Evolutionary conservation across 2,329 filamentous ascomycete species (phyloP).

Genomic region (Colletotrichum brevisporum): DNA sequence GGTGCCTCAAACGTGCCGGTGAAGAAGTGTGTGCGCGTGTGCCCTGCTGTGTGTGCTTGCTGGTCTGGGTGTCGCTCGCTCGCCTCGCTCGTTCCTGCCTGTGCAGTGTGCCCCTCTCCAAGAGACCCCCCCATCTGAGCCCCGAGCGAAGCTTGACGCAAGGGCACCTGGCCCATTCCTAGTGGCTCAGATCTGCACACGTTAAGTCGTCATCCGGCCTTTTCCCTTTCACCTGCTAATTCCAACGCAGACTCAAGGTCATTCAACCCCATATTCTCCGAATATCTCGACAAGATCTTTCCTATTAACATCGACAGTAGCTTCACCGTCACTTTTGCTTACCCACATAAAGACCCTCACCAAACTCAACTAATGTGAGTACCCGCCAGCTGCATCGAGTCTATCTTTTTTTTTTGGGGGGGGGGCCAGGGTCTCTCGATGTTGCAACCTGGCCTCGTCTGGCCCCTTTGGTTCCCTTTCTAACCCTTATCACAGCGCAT

Average conservation of each 20-base stretch:
- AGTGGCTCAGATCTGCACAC: slow-evolving; percentile 41
- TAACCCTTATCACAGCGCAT: slow-evolving; percentile 39
- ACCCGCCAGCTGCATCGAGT: slow-evolving; percentile 15
- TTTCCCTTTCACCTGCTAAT: slow-evolving; percentile 41
- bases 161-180: slow-evolving; percentile 39
- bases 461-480: slow-evolving; percentile 2
- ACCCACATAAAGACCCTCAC: slow-evolving; percentile 4
- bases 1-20: background rate
- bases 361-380: slow-evolving; percentile 23
- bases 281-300: slow-evolving; percentile 25
- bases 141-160: slow-evolving; percentile 41
- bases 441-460: slow-evolving; percentile 37
- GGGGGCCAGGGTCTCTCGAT: slow-evolving; percentile 18
- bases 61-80: background rate
- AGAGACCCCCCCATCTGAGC: slow-evolving; percentile 28
- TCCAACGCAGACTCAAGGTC: slow-evolving; percentile 38
- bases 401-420: background rate
- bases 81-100: slow-evolving; percentile 20
- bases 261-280: slow-evolving; percentile 34
- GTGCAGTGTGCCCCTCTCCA: slow-evolving; percentile 12
- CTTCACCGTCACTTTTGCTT: slow-evolving; percentile 19
- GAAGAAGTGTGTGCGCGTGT: slow-evolving; percentile 1
- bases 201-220: slow-evolving; percentile 42
- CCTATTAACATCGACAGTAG: slow-evolving; percentile 36
- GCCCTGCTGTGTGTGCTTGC: slow-evolving; percentile 6